phyloP scores from a whole-genome alignment of 768 basidiomycete genomes.

The Clitopilus passeckerianus region DNA sequence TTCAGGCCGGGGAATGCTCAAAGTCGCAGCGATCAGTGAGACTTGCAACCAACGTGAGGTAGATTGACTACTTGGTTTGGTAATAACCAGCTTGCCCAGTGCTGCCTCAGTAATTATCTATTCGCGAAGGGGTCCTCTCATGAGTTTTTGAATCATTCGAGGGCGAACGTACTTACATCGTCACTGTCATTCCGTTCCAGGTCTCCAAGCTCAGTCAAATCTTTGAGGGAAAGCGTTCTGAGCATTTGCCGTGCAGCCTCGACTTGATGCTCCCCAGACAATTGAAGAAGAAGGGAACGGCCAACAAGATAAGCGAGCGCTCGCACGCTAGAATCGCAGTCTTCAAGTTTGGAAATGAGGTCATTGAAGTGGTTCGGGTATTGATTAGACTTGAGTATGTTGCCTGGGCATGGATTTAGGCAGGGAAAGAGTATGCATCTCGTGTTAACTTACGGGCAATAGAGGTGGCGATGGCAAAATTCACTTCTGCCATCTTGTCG shows the following conservation, averaged over 20 bases:
- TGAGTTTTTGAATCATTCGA: neutral
- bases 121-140: neutral
- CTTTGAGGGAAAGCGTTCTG: slow-evolving; percentile 37
- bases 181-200: slow-evolving; percentile 20
- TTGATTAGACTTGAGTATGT: slow-evolving; percentile 51
- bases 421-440: too few species aligned
- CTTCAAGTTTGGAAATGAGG: slow-evolving; percentile 48
- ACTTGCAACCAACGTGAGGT: slow-evolving; percentile 56
- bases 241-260: slow-evolving; percentile 46
- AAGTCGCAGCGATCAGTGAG: slow-evolving; percentile 46
- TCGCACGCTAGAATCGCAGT: slow-evolving; percentile 45
- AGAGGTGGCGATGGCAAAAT: slow-evolving; percentile 48
- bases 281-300: slow-evolving; percentile 51
- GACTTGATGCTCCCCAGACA: slow-evolving; percentile 57
- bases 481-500: slow-evolving; percentile 46
- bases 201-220: slow-evolving; percentile 42
- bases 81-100: slow-evolving; percentile 43
- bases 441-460: slow-evolving; percentile 62
- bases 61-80: slow-evolving; percentile 56
- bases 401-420: slow-evolving; percentile 37
- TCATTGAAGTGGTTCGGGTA: slow-evolving; percentile 36
- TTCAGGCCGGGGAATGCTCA: slow-evolving; percentile 42
- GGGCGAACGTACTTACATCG: slow-evolving; percentile 20
- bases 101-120: slow-evolving; percentile 41
- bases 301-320: slow-evolving; percentile 57